These are phyloP conservation scores for Lepidium sativum DNA, from an alignment of 345 rosid species.

Conservation along the genomic window DNA sequence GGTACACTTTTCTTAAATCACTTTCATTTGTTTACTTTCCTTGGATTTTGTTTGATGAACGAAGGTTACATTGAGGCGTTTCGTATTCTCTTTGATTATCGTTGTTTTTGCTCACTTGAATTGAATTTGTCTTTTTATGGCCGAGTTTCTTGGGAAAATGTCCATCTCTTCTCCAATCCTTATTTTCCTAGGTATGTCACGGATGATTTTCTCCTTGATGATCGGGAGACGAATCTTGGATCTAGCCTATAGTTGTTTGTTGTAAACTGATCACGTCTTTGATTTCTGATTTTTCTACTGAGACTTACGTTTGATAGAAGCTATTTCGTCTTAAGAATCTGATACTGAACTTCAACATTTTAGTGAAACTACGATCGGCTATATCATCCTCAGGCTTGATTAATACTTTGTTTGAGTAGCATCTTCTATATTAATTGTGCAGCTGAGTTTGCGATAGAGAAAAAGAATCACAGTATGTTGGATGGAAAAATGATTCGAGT, in stretches of 20 bases:
- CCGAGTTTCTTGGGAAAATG: neutral
- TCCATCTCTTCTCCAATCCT: neutral
- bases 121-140: neutral
- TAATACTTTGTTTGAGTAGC: neutral
- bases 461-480: constrained; percentile 47
- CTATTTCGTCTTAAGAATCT: neutral
- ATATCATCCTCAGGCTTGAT: neutral
- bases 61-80: neutral
- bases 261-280: neutral
- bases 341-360: neutral
- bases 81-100: neutral
- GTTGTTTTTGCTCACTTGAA: neutral
- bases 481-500: constrained; percentile 61
- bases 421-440: constrained; percentile 6
- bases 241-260: neutral
- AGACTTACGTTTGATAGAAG: neutral
- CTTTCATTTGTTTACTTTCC: neutral
- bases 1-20: constrained; percentile 28
- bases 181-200: no score
- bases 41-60: neutral
- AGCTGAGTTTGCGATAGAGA: constrained; percentile 57
- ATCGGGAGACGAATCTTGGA: neutral
- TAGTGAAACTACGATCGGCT: neutral
- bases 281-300: neutral
- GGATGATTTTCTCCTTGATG: neutral